Evolutionary conservation across 2,329 filamentous ascomycete genomes (phyloP), one percentile per base, ranked within the genome.

Genomic region (Thielaviopsis populi): DNA sequence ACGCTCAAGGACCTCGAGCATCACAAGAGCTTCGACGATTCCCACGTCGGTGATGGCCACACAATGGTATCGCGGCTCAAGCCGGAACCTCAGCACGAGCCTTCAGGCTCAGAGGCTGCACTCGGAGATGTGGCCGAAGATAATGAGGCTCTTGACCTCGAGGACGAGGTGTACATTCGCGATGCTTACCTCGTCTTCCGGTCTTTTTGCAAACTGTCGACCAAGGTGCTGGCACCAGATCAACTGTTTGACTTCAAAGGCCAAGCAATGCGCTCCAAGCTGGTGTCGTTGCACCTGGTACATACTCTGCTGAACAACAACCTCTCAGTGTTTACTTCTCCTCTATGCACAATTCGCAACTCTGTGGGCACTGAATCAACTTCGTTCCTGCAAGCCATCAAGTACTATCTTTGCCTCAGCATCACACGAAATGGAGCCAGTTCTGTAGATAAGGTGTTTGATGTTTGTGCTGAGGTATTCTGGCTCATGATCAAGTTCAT

Each of bases 161-260:
- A 96, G 72, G 94, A 99, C 71, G 94, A 99, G 72, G 89, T 97
- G 22, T 97, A 95, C 72, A 91, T 97, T 69, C 89, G 94, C 69
- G 94, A 99, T 75, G 91, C 94, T 10, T 99, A 97, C 74, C 82
- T 99, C 24, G 91, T 99, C 56, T 97, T 99, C 76, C 84, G 94
- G 40, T 96, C 94, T 2, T 94, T 99, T 77, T 99, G 95, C 79
- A 96, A 96, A 74, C 79, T 99, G 56, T 96, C 92, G 66, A 96
- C 92, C 67, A 99, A 99, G 73, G 78, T 91, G 48, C 79, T 99
- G 30, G 84, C 89, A 8, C 85, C 91, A 1, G 94, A 99, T 67
- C 91, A 97, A 73, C 84, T 96, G 22, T 91, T 92, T 70, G 94
- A 99, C 71, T 77, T 96, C 61, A 91, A 90, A 64, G 92, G 91